Evolutionary conservation across 1,139 yeast species (phyloP), one percentile per base, ranked within the genome.

Genomic region (Sporopachydermia cereana): DNA sequence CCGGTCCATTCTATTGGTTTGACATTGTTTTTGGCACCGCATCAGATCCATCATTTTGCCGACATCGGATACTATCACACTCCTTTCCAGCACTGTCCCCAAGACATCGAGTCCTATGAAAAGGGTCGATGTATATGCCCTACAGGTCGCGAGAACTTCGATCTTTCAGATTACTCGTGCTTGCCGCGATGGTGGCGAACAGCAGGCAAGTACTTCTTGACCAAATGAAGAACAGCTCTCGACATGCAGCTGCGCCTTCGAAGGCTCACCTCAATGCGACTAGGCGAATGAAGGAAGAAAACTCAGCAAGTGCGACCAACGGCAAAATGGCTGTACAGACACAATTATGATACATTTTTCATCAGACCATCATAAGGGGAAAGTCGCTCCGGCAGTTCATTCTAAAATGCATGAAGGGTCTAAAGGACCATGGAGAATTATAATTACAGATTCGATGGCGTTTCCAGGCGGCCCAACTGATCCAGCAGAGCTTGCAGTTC

Each of bases 1-100:
- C 97, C 98, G 0, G 95, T 91, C 3, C 97, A 91, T 61, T 72
- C 95, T 0, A 73, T 89, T 29, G 97, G 79, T 0, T 75, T 80
- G 3, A 64, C 79, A 1, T 60, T 89, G 30, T 63, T 91, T 45
- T 67, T 86, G 46, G 85, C 84, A 56, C 76, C 70, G 49, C 61
- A 75, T 41, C 77, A 81, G 54, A 73, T 91, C 44, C 89, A 84
- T 56, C 95, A 88, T 61, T 89, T 91, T 60, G 94, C 88, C 51
- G 96, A 88, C 56, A 72, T 91, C 24, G 97, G 96, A 0, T 91
- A 91, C 62, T 72, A 60, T 54, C 97, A 91, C 63, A 67, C 74
- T 1, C 98, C 98, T 1, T 86, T 84, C 59, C 66, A 71, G 55
- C 74, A 94, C 22, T 89, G 96, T 59, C 98, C 98, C 0, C 62